phyloP scores from a whole-genome alignment of 495 filamentous ascomycete genomes.

The Venustampulla echinocandica region DNA sequence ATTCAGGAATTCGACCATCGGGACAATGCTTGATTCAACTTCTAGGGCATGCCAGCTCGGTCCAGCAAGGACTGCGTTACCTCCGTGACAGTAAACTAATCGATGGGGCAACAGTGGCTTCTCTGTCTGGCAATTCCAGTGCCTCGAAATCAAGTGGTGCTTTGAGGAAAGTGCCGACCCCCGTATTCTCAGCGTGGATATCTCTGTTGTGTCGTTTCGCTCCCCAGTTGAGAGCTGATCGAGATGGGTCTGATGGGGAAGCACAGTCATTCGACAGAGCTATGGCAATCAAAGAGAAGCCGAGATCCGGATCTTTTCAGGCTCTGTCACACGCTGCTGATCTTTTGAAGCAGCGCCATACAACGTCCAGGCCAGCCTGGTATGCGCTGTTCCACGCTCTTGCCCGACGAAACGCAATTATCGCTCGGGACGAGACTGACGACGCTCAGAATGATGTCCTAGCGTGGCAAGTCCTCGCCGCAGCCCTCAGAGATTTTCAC shows the following conservation, averaged over 20 bases:
- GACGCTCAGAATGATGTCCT: constrained; percentile 28
- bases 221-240: background rate
- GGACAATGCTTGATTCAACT: constrained; percentile 18
- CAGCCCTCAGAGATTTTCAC: constrained; percentile 33
- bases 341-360: constrained; percentile 8
- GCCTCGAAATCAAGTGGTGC: background rate
- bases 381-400: constrained; percentile 25
- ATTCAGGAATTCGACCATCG: constrained; percentile 10
- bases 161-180: constrained; percentile 1
- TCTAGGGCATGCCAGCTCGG: constrained; percentile 13
- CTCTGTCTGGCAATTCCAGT: background rate
- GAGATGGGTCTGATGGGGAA: too few relatives aligned
- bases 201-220: constrained; percentile 19
- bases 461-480: constrained; percentile 35
- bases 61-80: constrained; percentile 11
- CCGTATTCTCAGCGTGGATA: constrained; percentile 14
- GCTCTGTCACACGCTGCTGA: constrained; percentile 9
- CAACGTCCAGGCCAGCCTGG: constrained; percentile 22
- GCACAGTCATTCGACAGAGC: too few relatives aligned
- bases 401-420: constrained; percentile 18
- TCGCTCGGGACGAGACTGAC: constrained; percentile 13
- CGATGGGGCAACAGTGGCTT: background rate
- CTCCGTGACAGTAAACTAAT: constrained; percentile 14
- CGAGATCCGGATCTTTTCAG: background rate
- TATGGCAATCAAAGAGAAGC: too few relatives aligned